A percentile compares a stretch with the other conserved stretches of the same genome.
Conservation (phyloP, 441 rosid genomes). For the Corymbia citriodora region DNA sequence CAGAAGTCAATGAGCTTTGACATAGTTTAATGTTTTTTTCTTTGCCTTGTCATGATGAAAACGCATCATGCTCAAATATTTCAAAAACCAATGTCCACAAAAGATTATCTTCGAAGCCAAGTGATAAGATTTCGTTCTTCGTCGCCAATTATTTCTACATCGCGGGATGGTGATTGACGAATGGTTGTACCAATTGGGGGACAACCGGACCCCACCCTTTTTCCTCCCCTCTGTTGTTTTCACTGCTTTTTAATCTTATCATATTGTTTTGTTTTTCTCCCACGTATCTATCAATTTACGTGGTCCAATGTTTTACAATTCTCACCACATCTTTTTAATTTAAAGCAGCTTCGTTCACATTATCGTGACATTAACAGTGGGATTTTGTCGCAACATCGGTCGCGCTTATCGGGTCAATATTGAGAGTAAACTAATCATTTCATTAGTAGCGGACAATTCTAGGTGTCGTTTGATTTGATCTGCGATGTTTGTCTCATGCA, state of each 20-base stretch:
- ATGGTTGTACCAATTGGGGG: slow-evolving; percentile 20
- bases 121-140: slow-evolving; percentile 22
- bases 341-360: slow-evolving; percentile 4
- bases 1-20: neutral
- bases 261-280: neutral
- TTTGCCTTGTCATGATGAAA: neutral
- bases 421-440: neutral
- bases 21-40: neutral
- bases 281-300: neutral
- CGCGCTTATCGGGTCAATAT: slow-evolving; percentile 7
- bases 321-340: slow-evolving; percentile 2
- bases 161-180: slow-evolving; percentile 26
- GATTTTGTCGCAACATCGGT: neutral
- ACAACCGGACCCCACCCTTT: slow-evolving; percentile 38
- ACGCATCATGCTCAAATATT: neutral
- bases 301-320: slow-evolving; percentile 1
- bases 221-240: neutral
- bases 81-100: neutral
- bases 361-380: neutral
- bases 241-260: neutral
- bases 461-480: slow-evolving; percentile 12
- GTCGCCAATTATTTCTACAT: slow-evolving; percentile 9
- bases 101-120: slow-evolving; percentile 25
- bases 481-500: slow-evolving; percentile 19
- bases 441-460: slow-evolving; percentile 5